Evolutionary conservation across 2,329 filamentous ascomycete species (phyloP), one percentile per base, ranked within the genome.

Genomic region (Neoascochyta sp.): DNA sequence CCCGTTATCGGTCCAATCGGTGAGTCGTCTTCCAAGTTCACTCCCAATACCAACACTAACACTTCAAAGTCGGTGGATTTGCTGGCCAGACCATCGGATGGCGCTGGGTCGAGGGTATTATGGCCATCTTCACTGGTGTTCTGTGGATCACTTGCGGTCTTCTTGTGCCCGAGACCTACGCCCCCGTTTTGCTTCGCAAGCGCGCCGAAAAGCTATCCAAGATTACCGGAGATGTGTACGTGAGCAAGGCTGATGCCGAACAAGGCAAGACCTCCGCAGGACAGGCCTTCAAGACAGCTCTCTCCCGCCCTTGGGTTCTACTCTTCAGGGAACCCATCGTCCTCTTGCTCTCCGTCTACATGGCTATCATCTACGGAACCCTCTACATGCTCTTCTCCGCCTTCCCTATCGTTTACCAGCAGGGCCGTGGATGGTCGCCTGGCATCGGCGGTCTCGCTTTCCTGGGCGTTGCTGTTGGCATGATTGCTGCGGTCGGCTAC

Each of bases 161-260:
- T 4, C 13, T 35, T 9, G 34, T 72, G 21, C 81, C 81, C 0
- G 80, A 85, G 63, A 84, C 81, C 0, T 76, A 69, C 36, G 60
- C 70, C 0, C 65, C 70, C 3, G 81, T 73, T 36, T 76, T 84
- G 41, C 71, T 84, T 4, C 69, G 76, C 29, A 74, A 72, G 16
- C 76, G 80, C 4, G 78, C 79, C 2, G 52, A 64, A 29, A 73
- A 76, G 9, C 68, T 84, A 5, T 72, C 80, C 29, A 75, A 73
- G 47, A 60, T 75, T 22, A 81, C 76, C 0, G 76, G 75, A 12
- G 70, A 74, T 53, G 16, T 62, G 42, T 59, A 37, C 58, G 80
- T 80, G 71, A 24, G 74, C 4, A 74, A 74, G 18, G 9, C 28
- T 18, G 23, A 32, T 16, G 11, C 28, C 14, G 13, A 45, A 20